phyloP scores from a whole-genome alignment of 345 rosid genomes.

The Syzygium aqueum region DNA sequence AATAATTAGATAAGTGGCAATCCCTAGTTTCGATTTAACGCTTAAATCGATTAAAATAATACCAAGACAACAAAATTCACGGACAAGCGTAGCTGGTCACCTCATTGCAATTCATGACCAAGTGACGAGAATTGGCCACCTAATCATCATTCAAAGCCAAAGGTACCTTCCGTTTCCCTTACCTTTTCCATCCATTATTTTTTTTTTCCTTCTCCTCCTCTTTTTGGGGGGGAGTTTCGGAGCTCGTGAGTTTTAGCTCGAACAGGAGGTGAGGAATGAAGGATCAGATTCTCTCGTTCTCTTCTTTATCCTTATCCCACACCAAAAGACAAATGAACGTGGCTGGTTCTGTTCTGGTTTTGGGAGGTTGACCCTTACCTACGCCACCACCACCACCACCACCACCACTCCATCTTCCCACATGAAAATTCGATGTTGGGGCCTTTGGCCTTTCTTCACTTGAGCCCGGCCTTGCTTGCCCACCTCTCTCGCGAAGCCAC shows the following conservation, averaged over 20 bases:
- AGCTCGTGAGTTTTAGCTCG: not conserved
- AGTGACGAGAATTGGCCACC: not conserved
- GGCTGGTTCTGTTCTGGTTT: not conserved
- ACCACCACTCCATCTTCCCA: not conserved
- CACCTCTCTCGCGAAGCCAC: not conserved
- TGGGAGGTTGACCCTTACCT: not conserved
- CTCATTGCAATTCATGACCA: not conserved
- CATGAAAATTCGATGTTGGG: not conserved
- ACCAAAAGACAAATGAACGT: not conserved
- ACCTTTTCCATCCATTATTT: not conserved
- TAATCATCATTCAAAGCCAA: not conserved
- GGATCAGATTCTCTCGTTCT: not conserved
- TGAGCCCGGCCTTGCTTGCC: not conserved
- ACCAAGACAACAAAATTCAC: not conserved
- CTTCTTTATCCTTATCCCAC: not conserved
- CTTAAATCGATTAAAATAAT: not conserved
- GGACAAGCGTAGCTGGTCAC: not conserved
- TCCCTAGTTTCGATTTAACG: not conserved
- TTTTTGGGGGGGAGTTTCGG: not conserved
- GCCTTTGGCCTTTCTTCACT: not conserved
- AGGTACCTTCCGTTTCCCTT: not conserved
- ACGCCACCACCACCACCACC: no score
- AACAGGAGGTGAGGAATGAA: not conserved
- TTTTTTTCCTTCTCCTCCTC: fast-evolving
- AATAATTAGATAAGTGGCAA: not conserved